phyloP scores from a whole-genome alignment of 2,329 filamentous ascomycete species.

The Apiospora pterosperma region DNA sequence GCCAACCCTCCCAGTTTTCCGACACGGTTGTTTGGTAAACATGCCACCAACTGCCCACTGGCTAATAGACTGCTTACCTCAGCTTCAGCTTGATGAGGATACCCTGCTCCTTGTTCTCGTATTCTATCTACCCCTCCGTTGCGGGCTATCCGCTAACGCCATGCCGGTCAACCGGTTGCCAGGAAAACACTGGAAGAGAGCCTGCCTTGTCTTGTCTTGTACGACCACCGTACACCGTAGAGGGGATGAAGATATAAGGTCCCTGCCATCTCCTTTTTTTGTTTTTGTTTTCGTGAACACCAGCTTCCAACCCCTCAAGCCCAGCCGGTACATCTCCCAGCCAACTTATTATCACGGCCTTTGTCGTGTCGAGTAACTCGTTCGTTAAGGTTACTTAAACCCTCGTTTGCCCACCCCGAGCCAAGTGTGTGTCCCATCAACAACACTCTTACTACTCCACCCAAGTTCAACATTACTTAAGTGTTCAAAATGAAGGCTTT shows the following conservation, averaged over 20 bases:
- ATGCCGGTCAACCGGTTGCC: slow-evolving; percentile 8
- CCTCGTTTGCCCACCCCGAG: slow-evolving; percentile 10
- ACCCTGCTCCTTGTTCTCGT: slow-evolving; percentile 12
- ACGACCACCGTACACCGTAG: slow-evolving; percentile 8
- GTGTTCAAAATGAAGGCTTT: slow-evolving; percentile 26
- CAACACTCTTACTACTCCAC: background rate
- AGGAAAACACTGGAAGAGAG: slow-evolving; percentile 10
- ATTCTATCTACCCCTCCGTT: slow-evolving; percentile 11
- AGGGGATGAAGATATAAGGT: slow-evolving; percentile 20
- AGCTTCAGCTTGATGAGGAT: background rate
- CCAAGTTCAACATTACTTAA: background rate
- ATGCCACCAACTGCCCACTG: slow-evolving; percentile 3
- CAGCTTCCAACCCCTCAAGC: slow-evolving; percentile 13
- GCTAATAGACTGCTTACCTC: too few relatives aligned
- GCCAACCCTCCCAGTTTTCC: background rate
- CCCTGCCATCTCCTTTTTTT: slow-evolving; percentile 11
- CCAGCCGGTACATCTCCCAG: background rate
- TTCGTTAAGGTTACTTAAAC: slow-evolving; percentile 29
- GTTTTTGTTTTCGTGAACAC: slow-evolving; percentile 9
- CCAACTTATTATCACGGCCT: slow-evolving; percentile 5
- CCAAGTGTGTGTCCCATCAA: slow-evolving; percentile 7
- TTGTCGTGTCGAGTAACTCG: slow-evolving; percentile 20
- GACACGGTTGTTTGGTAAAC: slow-evolving; percentile 2
- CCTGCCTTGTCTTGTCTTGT: slow-evolving; percentile 12
- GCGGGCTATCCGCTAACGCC: slow-evolving; percentile 6